These are phyloP conservation scores for Pleurotus eryngii DNA, from an alignment of 768 basidiomycete species.

Conservation along the genomic window DNA sequence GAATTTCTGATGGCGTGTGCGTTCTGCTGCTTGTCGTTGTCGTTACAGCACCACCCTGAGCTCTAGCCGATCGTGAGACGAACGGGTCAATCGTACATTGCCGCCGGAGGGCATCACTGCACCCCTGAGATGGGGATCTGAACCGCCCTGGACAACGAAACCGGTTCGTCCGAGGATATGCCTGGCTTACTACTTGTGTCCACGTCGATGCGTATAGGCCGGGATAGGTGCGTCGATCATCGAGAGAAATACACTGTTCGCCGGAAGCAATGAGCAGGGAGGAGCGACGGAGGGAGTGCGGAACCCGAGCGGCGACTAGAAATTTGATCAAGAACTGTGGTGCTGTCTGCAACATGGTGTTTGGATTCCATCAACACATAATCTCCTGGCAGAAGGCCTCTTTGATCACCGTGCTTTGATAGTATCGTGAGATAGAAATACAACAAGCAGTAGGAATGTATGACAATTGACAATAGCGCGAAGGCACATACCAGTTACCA, in stretches of 20 bases:
- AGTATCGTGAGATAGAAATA: constrained; percentile 2
- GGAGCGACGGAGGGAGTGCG: too few species aligned
- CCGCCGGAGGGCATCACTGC: constrained; percentile 6
- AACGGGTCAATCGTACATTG: background rate
- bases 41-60: background rate
- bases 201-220: too few species aligned
- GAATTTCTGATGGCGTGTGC: background rate
- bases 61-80: background rate
- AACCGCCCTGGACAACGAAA: background rate
- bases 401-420: constrained; percentile 1
- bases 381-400: background rate
- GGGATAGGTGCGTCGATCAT: too few species aligned
- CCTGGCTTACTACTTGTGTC: too few species aligned
- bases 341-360: background rate
- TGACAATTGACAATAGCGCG: background rate
- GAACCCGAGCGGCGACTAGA: too few species aligned
- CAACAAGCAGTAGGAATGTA: background rate
- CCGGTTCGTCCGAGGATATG: constrained; percentile 6
- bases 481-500: background rate
- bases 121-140: constrained; percentile 7
- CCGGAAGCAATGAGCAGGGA: background rate
- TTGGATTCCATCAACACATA: background rate
- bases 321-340: too few species aligned
- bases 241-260: background rate
- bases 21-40: background rate